Percentiles rank a stretch among this genome's conserved stretches.
These are phyloP conservation scores for Paecilomyces sp. DNA, from an alignment of 2,329 filamentous ascomycete genomes.

Conservation along the genomic window DNA sequence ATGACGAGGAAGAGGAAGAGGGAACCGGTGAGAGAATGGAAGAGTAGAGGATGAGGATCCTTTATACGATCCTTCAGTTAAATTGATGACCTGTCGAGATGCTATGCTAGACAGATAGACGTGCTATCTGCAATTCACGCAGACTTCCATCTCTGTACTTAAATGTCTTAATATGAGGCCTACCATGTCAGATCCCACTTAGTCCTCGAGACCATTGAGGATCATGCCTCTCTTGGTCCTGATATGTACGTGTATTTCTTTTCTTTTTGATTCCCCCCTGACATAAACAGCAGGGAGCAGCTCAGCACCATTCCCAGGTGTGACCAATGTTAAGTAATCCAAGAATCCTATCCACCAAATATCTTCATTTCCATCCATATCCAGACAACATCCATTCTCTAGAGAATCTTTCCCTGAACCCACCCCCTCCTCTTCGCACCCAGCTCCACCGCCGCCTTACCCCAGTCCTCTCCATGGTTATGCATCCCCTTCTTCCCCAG, in stretches of 20 bases:
- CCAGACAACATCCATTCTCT: not conserved
- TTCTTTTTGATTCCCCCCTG: not conserved
- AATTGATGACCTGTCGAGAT: not conserved
- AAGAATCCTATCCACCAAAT: not conserved
- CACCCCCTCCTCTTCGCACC: constrained; percentile 80
- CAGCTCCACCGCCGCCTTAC: constrained; percentile 86
- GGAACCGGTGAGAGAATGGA: constrained; percentile 72
- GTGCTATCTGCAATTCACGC: no score
- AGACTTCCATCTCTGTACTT: no score
- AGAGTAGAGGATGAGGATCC: constrained; percentile 50
- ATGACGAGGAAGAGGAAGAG: constrained; percentile 76
- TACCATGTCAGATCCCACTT: no score
- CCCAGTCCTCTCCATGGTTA: constrained; percentile 98
- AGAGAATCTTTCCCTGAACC: constrained; percentile 60
- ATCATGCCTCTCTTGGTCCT: not conserved
- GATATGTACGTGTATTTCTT: not conserved
- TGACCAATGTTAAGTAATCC: not conserved
- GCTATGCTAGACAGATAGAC: not conserved
- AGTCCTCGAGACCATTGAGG: not conserved
- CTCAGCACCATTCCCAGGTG: not conserved
- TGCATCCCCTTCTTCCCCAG: constrained; percentile 55
- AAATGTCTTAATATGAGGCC: no score
- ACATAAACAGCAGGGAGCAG: not conserved
- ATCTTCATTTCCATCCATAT: not conserved
- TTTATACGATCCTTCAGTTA: constrained; percentile 4